phyloP scores from a whole-genome alignment of 805 yeast genomes.

The Blastobotrys parvus region DNA sequence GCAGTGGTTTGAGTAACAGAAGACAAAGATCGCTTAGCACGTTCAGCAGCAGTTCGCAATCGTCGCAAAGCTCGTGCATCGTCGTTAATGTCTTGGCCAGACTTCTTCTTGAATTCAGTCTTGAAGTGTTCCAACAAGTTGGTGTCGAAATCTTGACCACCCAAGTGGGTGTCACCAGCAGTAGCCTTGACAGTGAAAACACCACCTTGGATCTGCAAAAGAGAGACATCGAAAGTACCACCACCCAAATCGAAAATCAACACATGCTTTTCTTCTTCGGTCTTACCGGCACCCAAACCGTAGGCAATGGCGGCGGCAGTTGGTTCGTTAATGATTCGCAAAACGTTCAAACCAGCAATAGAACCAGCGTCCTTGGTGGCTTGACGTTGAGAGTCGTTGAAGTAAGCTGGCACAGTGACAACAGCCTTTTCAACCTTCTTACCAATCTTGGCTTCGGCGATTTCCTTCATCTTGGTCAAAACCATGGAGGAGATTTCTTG shows the following conservation, averaged over 20 bases:
- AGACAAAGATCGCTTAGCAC: constrained; percentile 97
- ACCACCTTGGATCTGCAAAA: constrained; percentile 89
- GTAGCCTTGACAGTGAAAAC: constrained; percentile 95
- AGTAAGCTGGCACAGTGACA: constrained; percentile 81
- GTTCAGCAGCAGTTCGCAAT: constrained; percentile 97
- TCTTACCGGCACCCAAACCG: constrained; percentile 87
- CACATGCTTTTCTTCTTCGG: constrained; percentile 76
- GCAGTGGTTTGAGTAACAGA: constrained; percentile 93
- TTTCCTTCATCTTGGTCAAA: constrained; percentile 78
- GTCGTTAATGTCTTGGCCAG: constrained; percentile 78
- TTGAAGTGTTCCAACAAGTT: constrained; percentile 89
- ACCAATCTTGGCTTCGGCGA: constrained; percentile 77
- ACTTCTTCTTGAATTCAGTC: constrained; percentile 92
- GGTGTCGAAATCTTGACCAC: constrained; percentile 99
- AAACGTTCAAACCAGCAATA: constrained; percentile 76
- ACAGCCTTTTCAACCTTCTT: constrained; percentile 76
- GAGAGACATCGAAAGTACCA: constrained; percentile 95
- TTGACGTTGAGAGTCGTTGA: constrained; percentile 84
- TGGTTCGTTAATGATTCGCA: constrained; percentile 83
- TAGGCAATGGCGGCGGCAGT: constrained; percentile 97
- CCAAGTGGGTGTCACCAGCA: constrained; percentile 99
- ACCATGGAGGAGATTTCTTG: constrained; percentile 95
- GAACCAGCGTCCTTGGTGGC: constrained; percentile 88
- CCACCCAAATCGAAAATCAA: constrained; percentile 94
- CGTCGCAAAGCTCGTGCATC: constrained; percentile 97